Percentiles rank a stretch among this genome's conserved stretches.
These are phyloP conservation scores for Ganoderma multipileum DNA, from an alignment of 1,284 basidiomycete genomes.

Conservation along the genomic window DNA sequence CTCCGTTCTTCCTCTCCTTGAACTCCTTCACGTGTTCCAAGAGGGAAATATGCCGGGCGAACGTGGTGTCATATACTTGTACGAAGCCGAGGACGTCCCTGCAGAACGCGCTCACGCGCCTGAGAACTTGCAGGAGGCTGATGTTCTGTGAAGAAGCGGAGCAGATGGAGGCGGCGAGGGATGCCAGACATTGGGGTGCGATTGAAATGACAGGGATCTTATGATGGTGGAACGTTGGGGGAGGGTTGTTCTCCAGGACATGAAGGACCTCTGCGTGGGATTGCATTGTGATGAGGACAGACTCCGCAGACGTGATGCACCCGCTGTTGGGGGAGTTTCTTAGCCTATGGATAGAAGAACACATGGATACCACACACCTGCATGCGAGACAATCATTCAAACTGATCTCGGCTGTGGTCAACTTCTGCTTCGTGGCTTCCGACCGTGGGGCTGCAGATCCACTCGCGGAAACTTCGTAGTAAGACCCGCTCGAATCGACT, in stretches of 20 bases:
- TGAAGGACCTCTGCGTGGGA: conserved; percentile 91
- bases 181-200: conserved; percentile 92
- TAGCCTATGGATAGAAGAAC: not conserved
- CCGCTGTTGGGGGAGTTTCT: conserved; percentile 60
- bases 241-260: conserved; percentile 69
- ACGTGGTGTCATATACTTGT: conserved; percentile 92
- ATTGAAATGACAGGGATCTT: conserved; percentile 84
- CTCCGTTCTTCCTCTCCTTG: conserved; percentile 62
- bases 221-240: conserved; percentile 42
- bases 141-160: conserved; percentile 54
- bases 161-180: conserved; percentile 78
- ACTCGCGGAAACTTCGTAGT: conserved; percentile 72
- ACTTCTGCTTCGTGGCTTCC: conserved; percentile 53
- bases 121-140: conserved; percentile 66
- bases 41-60: conserved; percentile 89
- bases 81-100: conserved; percentile 68
- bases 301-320: conserved; percentile 98
- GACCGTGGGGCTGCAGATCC: conserved; percentile 20
- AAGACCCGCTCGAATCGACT: conserved; percentile 81
- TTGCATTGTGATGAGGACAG: conserved; percentile 96
- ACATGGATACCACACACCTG: conserved; percentile 55
- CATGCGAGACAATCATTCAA: conserved; percentile 95
- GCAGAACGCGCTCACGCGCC: conserved; percentile 73
- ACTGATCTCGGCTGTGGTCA: conserved; percentile 94
- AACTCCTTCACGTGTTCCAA: conserved; percentile 88